These are phyloP conservation scores for Helicostylum pulchrum DNA, from an alignment of 192 early-diverging fungal species.

Conservation along the genomic window DNA sequence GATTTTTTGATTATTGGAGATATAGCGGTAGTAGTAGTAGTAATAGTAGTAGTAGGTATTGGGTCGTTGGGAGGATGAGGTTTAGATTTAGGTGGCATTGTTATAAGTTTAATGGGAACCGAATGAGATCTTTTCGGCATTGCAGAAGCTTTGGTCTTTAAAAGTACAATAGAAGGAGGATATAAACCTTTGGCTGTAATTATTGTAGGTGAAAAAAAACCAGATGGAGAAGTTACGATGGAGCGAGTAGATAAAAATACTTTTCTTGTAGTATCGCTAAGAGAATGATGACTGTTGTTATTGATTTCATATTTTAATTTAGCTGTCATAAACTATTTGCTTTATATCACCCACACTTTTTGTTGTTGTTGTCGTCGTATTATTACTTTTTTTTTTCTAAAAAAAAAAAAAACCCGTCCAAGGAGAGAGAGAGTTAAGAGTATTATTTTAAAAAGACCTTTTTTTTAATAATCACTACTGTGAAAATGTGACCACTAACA, in stretches of 20 bases:
- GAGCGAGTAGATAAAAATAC: background rate
- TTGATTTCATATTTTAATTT: background rate
- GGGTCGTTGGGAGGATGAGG: background rate
- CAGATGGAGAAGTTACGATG: background rate
- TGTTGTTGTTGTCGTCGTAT: no score
- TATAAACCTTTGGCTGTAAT: background rate
- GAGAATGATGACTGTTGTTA: constrained; percentile 5
- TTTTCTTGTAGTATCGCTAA: background rate
- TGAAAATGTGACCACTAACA: no score
- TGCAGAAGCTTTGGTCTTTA: background rate
- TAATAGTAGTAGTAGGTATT: background rate
- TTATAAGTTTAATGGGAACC: background rate
- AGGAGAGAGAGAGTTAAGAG: no score
- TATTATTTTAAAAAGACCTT: no score
- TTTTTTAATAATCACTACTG: no score
- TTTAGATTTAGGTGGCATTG: background rate
- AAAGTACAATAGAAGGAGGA: background rate
- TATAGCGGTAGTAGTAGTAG: no score
- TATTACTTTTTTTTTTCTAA: no score
- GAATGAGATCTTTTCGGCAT: background rate
- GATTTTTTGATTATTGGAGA: background rate
- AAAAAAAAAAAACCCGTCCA: no score
- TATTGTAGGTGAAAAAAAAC: background rate
- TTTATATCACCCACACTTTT: no score
- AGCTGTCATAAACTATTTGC: no score